Evolutionary conservation across 176 grass and related monocot species (phyloP).

Genomic region (Neostapfia colusana): DNA sequence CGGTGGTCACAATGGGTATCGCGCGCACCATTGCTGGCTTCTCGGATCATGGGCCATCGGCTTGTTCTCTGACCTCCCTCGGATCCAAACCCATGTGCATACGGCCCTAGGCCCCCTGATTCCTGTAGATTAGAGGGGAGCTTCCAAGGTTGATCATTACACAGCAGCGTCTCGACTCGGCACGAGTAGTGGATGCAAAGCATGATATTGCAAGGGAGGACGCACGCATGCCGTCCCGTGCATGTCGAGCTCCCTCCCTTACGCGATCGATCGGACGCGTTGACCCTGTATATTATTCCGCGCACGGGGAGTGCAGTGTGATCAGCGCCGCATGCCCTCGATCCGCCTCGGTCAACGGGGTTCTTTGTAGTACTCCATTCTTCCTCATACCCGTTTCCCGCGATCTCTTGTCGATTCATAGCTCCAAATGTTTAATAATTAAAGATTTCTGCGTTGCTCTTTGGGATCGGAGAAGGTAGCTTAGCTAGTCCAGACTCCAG

Average conservation of each 20-base stretch:
- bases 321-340: slow-evolving; percentile 10
- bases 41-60: slow-evolving; percentile 59
- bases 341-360: slow-evolving; percentile 46
- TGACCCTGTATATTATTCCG: slow-evolving; percentile 44
- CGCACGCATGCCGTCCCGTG: slow-evolving; percentile 26
- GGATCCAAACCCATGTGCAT: slow-evolving; percentile 51
- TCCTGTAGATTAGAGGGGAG: slow-evolving; percentile 23
- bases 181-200: slow-evolving; percentile 30
- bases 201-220: slow-evolving; percentile 23
- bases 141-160: slow-evolving; percentile 54
- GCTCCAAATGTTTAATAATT: neutral
- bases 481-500: neutral
- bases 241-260: slow-evolving; percentile 23
- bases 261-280: slow-evolving; percentile 44
- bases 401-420: neutral
- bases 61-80: slow-evolving; percentile 20
- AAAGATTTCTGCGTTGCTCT: neutral
- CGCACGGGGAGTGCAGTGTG: slow-evolving; percentile 29
- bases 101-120: slow-evolving; percentile 37
- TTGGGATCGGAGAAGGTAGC: neutral
- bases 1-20: slow-evolving; percentile 5
- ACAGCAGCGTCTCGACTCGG: neutral
- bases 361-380: slow-evolving; percentile 1
- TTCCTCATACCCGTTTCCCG: neutral
- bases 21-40: neutral